Evolutionary conservation across 257 asterid genomes (phyloP).

Genomic region (Thymus mandschuricus): DNA sequence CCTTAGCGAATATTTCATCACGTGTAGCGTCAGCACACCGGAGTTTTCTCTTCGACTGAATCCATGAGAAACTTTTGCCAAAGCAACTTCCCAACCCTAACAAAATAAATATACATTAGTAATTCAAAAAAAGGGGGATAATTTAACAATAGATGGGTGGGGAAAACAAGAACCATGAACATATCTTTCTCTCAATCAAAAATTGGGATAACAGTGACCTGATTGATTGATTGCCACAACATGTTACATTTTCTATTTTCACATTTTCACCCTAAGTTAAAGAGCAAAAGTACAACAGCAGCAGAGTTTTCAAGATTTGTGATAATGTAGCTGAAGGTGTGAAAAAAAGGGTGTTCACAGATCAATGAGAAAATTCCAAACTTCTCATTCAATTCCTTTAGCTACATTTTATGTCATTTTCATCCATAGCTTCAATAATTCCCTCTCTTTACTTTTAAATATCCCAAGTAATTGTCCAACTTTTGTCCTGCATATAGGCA

Average conservation of each 20-base stretch:
- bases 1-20: not conserved
- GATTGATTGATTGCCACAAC: conserved; percentile 2
- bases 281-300: conserved; percentile 18
- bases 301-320: conserved; percentile 28
- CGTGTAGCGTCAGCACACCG: not conserved
- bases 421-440: conserved; percentile 15
- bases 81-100: conserved; percentile 5
- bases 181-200: conserved; percentile 18
- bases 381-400: not conserved
- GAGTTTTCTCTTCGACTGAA: not conserved
- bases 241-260: conserved; percentile 12
- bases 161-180: conserved; percentile 20
- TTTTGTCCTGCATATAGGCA: not conserved
- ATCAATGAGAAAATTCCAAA: conserved; percentile 25
- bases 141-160: conserved; percentile 1
- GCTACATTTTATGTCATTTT: conserved; percentile 5
- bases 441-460: conserved; percentile 16
- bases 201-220: conserved; percentile 22
- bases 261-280: not conserved
- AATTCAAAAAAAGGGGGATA: not conserved
- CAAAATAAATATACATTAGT: not conserved
- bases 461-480: conserved; percentile 24
- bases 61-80: not conserved
- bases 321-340: conserved; percentile 14
- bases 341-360: conserved; percentile 18